Evolutionary conservation across 768 basidiomycete genomes (phyloP).

Genomic region (Termitomyces sp.): DNA sequence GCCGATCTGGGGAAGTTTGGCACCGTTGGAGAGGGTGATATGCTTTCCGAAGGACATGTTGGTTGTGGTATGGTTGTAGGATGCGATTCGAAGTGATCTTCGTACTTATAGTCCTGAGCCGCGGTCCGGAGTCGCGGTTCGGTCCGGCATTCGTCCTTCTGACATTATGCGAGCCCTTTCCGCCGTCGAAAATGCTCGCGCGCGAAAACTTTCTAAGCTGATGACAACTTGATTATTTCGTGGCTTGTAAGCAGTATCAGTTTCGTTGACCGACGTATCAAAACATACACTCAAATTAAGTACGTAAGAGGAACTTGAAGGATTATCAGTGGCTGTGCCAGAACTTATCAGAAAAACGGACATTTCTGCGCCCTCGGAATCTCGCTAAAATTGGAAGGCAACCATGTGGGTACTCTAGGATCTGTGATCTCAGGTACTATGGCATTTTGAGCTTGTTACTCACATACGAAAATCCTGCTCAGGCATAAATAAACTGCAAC

Average conservation of each 20-base stretch:
- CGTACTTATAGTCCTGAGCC: neutral
- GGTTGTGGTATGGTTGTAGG: neutral
- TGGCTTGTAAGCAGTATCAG: neutral
- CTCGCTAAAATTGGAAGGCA: too few species aligned
- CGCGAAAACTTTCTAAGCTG: neutral
- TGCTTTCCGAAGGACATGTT: slow-evolving; percentile 24
- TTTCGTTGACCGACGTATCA: neutral
- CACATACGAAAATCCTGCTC: too few species aligned
- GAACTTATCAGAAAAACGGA: neutral
- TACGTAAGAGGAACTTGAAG: too few species aligned
- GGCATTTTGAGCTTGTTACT: too few species aligned
- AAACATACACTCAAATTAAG: neutral
- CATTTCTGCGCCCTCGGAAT: too few species aligned
- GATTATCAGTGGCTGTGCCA: neutral
- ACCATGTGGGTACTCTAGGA: too few species aligned
- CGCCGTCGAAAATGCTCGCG: too few species aligned
- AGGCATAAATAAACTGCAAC: too few species aligned
- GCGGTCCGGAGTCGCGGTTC: slow-evolving; percentile 12
- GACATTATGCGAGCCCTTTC: neutral
- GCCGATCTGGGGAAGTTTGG: slow-evolving; percentile 68
- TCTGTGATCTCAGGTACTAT: too few species aligned
- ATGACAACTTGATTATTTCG: neutral
- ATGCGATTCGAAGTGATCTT: neutral
- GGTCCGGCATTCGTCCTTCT: slow-evolving; percentile 2
- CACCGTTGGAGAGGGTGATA: slow-evolving; percentile 39